phyloP scores from a whole-genome alignment of 148 eudicot species.

The Chenopodium suecicum region DNA sequence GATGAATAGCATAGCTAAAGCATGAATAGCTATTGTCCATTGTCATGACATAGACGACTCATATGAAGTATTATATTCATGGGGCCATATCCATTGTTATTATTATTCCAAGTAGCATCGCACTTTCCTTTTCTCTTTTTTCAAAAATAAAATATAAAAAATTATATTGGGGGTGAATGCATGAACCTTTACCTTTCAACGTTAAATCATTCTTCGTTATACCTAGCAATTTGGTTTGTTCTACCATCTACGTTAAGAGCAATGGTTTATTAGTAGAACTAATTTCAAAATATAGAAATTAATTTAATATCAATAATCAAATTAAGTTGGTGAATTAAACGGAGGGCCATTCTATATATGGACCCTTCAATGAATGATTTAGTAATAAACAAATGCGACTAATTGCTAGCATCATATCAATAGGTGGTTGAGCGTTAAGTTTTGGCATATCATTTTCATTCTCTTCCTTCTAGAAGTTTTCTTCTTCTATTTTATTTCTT shows the following conservation, averaged over 20 bases:
- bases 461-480: background rate
- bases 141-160: too few relatives aligned
- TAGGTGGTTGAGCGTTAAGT: background rate
- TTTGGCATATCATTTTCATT: background rate
- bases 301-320: too few relatives aligned
- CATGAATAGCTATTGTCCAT: background rate
- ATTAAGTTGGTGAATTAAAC: background rate
- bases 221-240: background rate
- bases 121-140: background rate
- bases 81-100: background rate
- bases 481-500: background rate
- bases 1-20: background rate
- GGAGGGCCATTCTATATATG: too few relatives aligned
- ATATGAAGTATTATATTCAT: background rate
- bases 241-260: background rate
- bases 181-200: constrained; percentile 7
- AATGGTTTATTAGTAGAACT: too few relatives aligned
- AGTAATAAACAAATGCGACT: too few relatives aligned
- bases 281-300: too few relatives aligned
- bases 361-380: too few relatives aligned
- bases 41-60: background rate
- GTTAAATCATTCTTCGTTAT: background rate
- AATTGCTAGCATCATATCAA: too few relatives aligned
- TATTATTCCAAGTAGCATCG: background rate
- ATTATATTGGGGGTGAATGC: background rate